Base-by-base conservation (phyloP, 106 monocot genomes). In the Gastrodia elata region DNA sequence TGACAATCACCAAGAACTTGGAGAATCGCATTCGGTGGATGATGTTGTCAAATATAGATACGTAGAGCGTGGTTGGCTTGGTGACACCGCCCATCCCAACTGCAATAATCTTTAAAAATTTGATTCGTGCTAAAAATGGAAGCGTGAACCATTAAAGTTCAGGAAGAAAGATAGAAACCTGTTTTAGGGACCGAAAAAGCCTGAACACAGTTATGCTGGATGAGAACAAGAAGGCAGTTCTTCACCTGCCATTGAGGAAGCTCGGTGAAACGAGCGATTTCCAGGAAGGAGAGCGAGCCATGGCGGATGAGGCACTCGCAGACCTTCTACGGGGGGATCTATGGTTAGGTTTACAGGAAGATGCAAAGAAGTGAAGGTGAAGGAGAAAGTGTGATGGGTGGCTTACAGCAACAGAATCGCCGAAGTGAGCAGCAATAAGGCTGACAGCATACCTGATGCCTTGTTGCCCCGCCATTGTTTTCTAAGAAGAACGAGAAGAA, bases 201-300 rank as follows among this genome's bases (percentile, higher is more conserved):
- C 83, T 99, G 93, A 34, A 91, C 87, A 84, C 93, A 99, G 78
- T 94, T 93, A 67, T 99, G 93, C 72, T 99, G 98, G 76, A 93
- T 83, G 48, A 99, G 93, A 32, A 91, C 85, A 27, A 93, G 88
- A 28, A 94, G 87, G 77, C 82, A 87, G 16, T 91, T 91, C 87
- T 89, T 94, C 13, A 87, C 87, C 71, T 87, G 78, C 6, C 68
- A 25, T 9, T 27, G 16, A 2, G 75, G 36, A 24, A 99, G 77
- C 68, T 82, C 74, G 4, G 79, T 80, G 79, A 75, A 82, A n/a
- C 82, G 83, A 42, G 76, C 64, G 22, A 87, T 56, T 41, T 99
- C 93, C n/a, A 75, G 82, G n/a, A 93, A 76, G 15, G 87, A 68
- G 20, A 88, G 80, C 14, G 88, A 73, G 6, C 93, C 93, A 43